Conservation (phyloP, 2,329 filamentous ascomycete species). For the Paecilomyces formosus region DNA sequence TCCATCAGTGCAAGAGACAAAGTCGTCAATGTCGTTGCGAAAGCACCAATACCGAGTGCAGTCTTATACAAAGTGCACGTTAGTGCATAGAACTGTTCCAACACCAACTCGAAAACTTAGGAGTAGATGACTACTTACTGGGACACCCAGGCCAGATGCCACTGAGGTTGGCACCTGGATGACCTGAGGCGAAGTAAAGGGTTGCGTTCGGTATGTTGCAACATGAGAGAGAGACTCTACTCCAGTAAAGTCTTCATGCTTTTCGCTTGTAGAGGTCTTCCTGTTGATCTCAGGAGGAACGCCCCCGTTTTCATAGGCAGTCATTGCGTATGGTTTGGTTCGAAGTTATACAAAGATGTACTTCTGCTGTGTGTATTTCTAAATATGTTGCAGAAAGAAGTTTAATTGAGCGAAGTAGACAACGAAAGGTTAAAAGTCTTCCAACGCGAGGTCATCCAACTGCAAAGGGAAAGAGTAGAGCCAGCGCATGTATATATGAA, state of each 20-base stretch:
- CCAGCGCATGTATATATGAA: background rate
- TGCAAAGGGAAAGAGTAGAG: background rate
- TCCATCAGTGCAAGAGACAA: conserved; percentile 50
- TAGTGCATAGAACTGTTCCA: background rate
- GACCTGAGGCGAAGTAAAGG: background rate
- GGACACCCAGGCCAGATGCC: background rate
- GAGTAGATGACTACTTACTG: background rate
- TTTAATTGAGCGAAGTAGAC: background rate
- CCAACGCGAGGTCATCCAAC: background rate
- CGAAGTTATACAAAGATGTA: background rate
- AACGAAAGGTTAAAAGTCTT: background rate
- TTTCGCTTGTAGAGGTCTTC: background rate
- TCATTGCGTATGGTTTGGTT: background rate
- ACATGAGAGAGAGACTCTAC: background rate
- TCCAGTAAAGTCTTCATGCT: background rate
- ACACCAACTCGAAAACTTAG: background rate
- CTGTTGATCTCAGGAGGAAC: background rate
- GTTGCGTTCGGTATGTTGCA: background rate
- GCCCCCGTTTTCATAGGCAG: background rate
- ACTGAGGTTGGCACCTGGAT: background rate
- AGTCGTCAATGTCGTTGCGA: conserved; percentile 49
- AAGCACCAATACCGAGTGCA: conserved; percentile 45
- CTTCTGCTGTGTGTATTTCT: background rate
- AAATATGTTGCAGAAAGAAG: background rate
- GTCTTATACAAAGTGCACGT: conserved; percentile 22